These are phyloP conservation scores for Poa annua DNA, from an alignment of 176 grass and related monocot genomes.

Conservation along the genomic window DNA sequence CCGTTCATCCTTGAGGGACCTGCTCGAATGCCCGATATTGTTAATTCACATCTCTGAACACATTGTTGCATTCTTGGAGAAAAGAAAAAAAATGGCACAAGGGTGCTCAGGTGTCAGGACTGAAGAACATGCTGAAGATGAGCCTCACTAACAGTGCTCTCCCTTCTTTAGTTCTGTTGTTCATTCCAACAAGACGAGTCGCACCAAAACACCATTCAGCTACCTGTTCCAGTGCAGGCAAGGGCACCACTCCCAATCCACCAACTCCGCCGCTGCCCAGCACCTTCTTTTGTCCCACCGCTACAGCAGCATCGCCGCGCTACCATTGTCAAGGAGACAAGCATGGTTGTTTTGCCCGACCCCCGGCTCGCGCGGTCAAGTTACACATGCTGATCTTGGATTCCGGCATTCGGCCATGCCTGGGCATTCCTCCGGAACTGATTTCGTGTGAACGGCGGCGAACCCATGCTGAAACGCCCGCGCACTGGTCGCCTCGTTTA, in stretches of 20 bases:
- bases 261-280: background rate
- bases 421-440: too few species aligned
- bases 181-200: too few species aligned
- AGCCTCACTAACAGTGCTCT: background rate
- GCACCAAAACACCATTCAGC: background rate
- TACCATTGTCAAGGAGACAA: background rate
- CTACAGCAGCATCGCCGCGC: background rate
- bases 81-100: background rate
- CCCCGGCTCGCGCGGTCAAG: too few species aligned
- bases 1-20: too few species aligned
- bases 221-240: background rate
- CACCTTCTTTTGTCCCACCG: background rate
- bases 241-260: background rate
- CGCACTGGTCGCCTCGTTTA: background rate
- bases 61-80: background rate
- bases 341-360: too few species aligned
- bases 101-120: background rate
- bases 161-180: background rate
- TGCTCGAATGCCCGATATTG: too few species aligned
- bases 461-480: background rate
- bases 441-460: background rate
- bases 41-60: too few species aligned
- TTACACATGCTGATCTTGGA: too few species aligned
- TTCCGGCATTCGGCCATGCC: too few species aligned
- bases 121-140: background rate